These are phyloP conservation scores for Fusarium denticulatum DNA, from an alignment of 2,329 filamentous ascomycete species.

Conservation along the genomic window DNA sequence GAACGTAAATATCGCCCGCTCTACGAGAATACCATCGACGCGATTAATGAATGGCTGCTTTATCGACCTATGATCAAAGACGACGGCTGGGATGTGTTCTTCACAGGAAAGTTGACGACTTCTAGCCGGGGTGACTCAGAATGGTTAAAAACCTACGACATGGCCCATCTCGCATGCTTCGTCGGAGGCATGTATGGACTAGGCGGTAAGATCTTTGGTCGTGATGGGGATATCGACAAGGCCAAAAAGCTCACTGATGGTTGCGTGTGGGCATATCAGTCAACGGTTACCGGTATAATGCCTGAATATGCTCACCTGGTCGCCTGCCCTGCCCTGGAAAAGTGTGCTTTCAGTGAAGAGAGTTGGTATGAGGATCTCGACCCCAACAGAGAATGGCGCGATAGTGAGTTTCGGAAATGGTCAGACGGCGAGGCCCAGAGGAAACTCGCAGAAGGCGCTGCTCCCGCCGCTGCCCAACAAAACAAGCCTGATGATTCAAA, in stretches of 20 bases:
- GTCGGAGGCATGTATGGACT: slow-evolving; percentile 76
- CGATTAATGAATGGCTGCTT: slow-evolving; percentile 77
- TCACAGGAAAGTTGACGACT: slow-evolving; percentile 71
- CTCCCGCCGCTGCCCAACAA: slow-evolving; percentile 14
- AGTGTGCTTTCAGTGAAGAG: slow-evolving; percentile 63
- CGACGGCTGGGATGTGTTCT: slow-evolving; percentile 73
- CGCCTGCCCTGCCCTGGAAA: slow-evolving; percentile 58
- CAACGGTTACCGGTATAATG: slow-evolving; percentile 71
- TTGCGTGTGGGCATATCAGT: slow-evolving; percentile 75
- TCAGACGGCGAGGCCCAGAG: slow-evolving; percentile 53
- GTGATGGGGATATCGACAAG: slow-evolving; percentile 68
- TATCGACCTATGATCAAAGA: slow-evolving; percentile 79
- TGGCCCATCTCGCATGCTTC: slow-evolving; percentile 73
- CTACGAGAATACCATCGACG: slow-evolving; percentile 74
- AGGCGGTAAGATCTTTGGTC: slow-evolving; percentile 69
- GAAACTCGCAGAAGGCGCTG: slow-evolving; percentile 41
- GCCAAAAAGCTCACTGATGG: slow-evolving; percentile 72
- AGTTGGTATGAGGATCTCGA: slow-evolving; percentile 62
- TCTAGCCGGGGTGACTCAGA: slow-evolving; percentile 54
- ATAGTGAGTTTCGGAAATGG: slow-evolving; percentile 56
- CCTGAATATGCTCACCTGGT: slow-evolving; percentile 60
- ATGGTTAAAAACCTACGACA: slow-evolving; percentile 64
- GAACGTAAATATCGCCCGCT: slow-evolving; percentile 77
- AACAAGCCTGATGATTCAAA: slow-evolving; percentile 2
- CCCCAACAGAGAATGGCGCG: slow-evolving; percentile 55